Conservation (phyloP, 2,329 filamentous ascomycete genomes). For the Botrytis byssoidea region DNA sequence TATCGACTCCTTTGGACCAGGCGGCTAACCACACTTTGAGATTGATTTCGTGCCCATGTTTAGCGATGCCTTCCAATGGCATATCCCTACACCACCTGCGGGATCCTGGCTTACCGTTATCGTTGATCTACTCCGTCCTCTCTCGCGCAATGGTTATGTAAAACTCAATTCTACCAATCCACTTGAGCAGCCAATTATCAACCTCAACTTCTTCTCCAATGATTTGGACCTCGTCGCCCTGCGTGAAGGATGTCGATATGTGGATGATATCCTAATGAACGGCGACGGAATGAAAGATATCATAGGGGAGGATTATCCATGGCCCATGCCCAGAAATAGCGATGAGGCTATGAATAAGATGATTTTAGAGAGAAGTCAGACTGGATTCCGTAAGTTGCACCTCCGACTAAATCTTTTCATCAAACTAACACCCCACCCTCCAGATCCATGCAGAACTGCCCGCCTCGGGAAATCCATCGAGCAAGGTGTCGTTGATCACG, state of each 20-base stretch:
- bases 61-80: constrained; percentile 42
- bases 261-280: constrained; percentile 48
- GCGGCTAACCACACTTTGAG: constrained; percentile 59
- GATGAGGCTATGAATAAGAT: background rate
- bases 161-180: constrained; percentile 46
- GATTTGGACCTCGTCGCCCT: constrained; percentile 55
- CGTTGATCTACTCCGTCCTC: constrained; percentile 46
- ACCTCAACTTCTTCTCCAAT: constrained; percentile 40
- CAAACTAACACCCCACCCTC: background rate
- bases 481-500: background rate
- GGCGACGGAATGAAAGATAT: background rate
- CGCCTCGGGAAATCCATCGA: background rate
- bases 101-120: constrained; percentile 51
- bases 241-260: constrained; percentile 37
- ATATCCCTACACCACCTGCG: constrained; percentile 41
- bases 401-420: background rate
- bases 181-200: constrained; percentile 56
- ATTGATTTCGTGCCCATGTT: constrained; percentile 61
- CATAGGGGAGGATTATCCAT: background rate
- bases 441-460: background rate
- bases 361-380: background rate
- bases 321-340: background rate
- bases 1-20: constrained; percentile 53
- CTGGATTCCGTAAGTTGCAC: background rate
- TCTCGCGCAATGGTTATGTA: constrained; percentile 45